These are phyloP conservation scores for Chaetomium fimeti DNA, from an alignment of 495 filamentous ascomycete species.

Conservation along the genomic window DNA sequence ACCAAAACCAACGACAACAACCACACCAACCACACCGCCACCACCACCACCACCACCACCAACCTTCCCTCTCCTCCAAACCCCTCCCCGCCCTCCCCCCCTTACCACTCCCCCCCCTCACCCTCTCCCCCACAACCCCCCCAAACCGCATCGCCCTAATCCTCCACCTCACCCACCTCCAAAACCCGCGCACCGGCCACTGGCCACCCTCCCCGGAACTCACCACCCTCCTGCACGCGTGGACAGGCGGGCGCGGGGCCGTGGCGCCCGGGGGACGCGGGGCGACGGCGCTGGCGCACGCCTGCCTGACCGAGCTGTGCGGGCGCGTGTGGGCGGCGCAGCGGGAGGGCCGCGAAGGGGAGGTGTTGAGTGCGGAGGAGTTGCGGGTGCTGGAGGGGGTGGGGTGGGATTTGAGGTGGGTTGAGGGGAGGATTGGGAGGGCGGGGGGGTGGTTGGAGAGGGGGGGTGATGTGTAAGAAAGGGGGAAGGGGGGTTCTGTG, in stretches of 20 bases:
- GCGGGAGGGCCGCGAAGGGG: slow-evolving; percentile 27
- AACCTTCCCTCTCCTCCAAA: background rate
- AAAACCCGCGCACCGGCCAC: slow-evolving; percentile 25
- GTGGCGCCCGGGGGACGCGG: background rate
- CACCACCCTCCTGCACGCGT: slow-evolving; percentile 19
- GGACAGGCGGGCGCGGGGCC: background rate
- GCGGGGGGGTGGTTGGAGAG: background rate
- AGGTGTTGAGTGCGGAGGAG: slow-evolving; percentile 22
- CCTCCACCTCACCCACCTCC: slow-evolving; percentile 23
- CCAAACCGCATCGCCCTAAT: slow-evolving; percentile 26
- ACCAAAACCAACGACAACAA: too few relatives aligned
- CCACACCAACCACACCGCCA: background rate
- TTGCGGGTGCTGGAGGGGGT: slow-evolving; percentile 26
- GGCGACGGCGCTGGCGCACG: slow-evolving; percentile 26
- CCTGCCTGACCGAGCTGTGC: slow-evolving; percentile 26
- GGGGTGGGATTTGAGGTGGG: slow-evolving; percentile 31
- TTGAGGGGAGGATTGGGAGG: background rate
- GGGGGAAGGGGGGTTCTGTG: background rate
- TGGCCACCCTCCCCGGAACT: slow-evolving; percentile 25
- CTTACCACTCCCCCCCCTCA: background rate
- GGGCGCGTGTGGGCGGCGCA: slow-evolving; percentile 26
- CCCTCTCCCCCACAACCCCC: slow-evolving; percentile 3
- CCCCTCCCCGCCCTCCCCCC: background rate
- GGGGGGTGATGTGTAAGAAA: background rate
- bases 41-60: too few relatives aligned